These are phyloP conservation scores for Phytophthora pluvialis DNA, from an alignment of 352 stramenopile genomes.

Conservation along the genomic window DNA sequence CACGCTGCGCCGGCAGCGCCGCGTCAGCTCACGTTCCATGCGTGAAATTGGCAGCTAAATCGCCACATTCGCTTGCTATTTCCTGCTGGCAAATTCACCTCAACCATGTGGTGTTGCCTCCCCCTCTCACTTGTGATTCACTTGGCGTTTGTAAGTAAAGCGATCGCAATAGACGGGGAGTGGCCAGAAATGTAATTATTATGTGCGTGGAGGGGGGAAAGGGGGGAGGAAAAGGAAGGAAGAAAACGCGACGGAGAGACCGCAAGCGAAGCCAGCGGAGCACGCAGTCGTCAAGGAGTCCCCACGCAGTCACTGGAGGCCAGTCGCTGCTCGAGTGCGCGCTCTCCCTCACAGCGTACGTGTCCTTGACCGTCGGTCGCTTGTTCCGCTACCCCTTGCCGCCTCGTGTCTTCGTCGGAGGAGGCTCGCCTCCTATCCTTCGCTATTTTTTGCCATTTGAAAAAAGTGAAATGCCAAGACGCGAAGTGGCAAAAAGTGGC, in stretches of 20 bases:
- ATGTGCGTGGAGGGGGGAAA: slow-evolving; percentile 30
- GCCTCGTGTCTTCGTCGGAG: background rate
- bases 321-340: slow-evolving; percentile 6
- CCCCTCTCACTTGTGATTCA: slow-evolving; percentile 7
- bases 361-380: slow-evolving; percentile 1
- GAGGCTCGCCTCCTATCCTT: slow-evolving; percentile 7
- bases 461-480: slow-evolving; percentile 13
- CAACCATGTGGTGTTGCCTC: slow-evolving; percentile 15
- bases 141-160: slow-evolving; percentile 7
- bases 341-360: slow-evolving; percentile 28
- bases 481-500: slow-evolving; percentile 11
- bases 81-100: slow-evolving; percentile 19
- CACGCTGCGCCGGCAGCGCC: slow-evolving; percentile 25
- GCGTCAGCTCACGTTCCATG: slow-evolving; percentile 31
- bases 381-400: background rate
- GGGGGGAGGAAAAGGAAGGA: slow-evolving; percentile 37
- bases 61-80: slow-evolving; percentile 10
- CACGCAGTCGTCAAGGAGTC: slow-evolving; percentile 21
- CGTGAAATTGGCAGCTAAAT: slow-evolving; percentile 19
- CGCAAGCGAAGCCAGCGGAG: slow-evolving; percentile 25
- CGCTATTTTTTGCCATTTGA: slow-evolving; percentile 16
- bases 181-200: slow-evolving; percentile 30
- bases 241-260: slow-evolving; percentile 41
- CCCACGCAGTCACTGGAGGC: slow-evolving; percentile 21
- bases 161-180: slow-evolving; percentile 19